phyloP scores from a whole-genome alignment of 768 basidiomycete genomes.

The Dictyophora rubrovolvata region DNA sequence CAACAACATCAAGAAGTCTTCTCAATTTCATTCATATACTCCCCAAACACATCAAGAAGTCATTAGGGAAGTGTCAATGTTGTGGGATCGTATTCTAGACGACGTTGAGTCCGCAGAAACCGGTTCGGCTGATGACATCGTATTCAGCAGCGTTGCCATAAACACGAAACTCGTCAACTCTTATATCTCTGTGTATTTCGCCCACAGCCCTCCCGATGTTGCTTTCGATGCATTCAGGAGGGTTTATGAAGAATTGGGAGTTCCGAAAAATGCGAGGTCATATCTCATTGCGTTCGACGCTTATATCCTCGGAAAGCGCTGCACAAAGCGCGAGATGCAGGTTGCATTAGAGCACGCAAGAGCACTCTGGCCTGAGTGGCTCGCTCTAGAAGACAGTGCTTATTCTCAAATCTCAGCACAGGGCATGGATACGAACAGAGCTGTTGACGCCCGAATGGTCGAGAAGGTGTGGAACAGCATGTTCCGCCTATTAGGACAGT shows the following conservation, averaged over 20 bases:
- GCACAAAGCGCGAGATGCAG: constrained; percentile 31
- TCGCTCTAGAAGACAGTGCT: constrained; percentile 31
- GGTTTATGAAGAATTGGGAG: constrained; percentile 33
- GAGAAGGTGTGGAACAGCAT: constrained; percentile 62
- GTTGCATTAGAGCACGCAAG: constrained; percentile 43
- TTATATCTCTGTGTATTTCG: constrained; percentile 70
- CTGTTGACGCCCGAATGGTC: constrained; percentile 33
- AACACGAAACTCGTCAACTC: constrained; percentile 63
- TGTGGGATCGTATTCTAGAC: constrained; percentile 51
- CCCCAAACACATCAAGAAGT: constrained; percentile 70
- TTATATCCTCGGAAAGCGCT: constrained; percentile 20
- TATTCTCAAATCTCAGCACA: constrained; percentile 9
- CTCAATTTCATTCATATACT: constrained; percentile 22
- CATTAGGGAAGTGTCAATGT: constrained; percentile 51
- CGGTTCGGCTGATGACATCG: constrained; percentile 1
- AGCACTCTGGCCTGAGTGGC: constrained; percentile 62
- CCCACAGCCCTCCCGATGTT: constrained; percentile 40
- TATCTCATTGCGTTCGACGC: constrained; percentile 62
- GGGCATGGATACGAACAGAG: no score
- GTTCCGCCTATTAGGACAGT: constrained; percentile 59
- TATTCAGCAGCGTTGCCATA: constrained; percentile 49
- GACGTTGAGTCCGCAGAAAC: constrained; percentile 22
- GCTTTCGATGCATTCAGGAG: constrained; percentile 40
- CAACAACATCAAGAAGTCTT: constrained; percentile 6
- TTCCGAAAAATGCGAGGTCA: constrained; percentile 41